Conservation (phyloP, 345 rosid genomes). For the Populus deltoides region DNA sequence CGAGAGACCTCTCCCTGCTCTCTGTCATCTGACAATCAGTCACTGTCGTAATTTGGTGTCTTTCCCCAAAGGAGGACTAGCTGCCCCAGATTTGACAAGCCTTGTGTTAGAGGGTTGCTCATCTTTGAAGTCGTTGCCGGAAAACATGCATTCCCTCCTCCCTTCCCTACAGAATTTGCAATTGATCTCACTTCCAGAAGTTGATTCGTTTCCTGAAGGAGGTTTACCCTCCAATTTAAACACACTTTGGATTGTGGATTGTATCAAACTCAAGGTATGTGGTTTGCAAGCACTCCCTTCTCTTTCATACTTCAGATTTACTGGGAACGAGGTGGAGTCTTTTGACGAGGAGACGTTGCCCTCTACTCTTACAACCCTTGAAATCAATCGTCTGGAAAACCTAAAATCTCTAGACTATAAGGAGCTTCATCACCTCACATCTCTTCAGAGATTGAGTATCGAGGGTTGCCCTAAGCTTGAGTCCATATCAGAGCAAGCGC, state of each 20-base stretch:
- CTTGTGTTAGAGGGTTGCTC: conserved; percentile 4
- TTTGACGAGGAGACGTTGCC: conserved; percentile 15
- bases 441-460: background rate
- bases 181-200: conserved; percentile 1
- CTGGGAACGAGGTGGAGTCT: background rate
- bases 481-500: background rate
- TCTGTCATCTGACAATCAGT: background rate
- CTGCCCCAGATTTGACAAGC: conserved; percentile 4
- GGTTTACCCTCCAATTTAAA: conserved; percentile 2
- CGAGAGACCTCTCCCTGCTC: background rate
- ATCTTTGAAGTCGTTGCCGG: conserved; percentile 9
- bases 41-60: background rate
- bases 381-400: background rate
- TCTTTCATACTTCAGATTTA: background rate
- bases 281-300: conserved; percentile 4
- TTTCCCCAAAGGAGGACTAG: background rate
- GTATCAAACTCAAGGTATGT: conserved; percentile 8
- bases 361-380: background rate
- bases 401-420: conserved; percentile 1
- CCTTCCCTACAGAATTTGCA: conserved; percentile 13
- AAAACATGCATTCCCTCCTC: background rate
- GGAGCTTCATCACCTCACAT: background rate
- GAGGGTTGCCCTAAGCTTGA: background rate
- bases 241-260: background rate
- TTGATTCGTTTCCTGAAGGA: conserved; percentile 8